phyloP scores from a whole-genome alignment of 75 land plant species.

The Sequoiadendron giganteum region DNA sequence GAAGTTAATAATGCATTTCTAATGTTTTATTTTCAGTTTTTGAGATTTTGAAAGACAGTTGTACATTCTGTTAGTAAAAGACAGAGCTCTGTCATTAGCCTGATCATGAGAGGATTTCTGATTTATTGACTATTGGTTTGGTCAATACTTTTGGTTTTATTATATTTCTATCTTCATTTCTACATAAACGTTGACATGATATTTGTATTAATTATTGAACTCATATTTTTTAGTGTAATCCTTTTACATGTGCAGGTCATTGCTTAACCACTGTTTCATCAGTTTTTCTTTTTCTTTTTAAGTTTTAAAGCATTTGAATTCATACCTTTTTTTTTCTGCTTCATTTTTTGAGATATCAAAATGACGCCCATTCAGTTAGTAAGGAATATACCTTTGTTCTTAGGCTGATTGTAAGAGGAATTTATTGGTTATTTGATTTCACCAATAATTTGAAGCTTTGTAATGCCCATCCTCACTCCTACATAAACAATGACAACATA shows the following conservation, averaged over 20 bases:
- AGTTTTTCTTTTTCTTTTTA: constrained; percentile 68
- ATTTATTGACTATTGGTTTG: not conserved
- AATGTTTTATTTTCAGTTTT: not conserved
- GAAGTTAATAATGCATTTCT: not conserved
- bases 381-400: not conserved
- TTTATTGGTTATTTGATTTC: not conserved
- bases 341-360: not conserved
- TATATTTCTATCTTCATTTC: not conserved
- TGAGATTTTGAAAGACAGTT: not conserved
- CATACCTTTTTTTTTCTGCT: constrained; percentile 21
- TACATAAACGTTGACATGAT: not conserved
- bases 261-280: constrained; percentile 78
- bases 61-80: not conserved
- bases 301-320: constrained; percentile 57
- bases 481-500: not conserved
- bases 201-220: not conserved
- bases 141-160: not conserved
- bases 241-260: constrained; percentile 53
- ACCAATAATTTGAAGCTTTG: not conserved
- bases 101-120: not conserved
- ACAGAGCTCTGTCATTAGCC: not conserved
- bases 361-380: not conserved
- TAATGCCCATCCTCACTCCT: not conserved
- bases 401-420: not conserved
- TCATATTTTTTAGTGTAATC: not conserved